These are phyloP conservation scores for Baorangia bicolor DNA, from an alignment of 768 basidiomycete species.

Conservation along the genomic window DNA sequence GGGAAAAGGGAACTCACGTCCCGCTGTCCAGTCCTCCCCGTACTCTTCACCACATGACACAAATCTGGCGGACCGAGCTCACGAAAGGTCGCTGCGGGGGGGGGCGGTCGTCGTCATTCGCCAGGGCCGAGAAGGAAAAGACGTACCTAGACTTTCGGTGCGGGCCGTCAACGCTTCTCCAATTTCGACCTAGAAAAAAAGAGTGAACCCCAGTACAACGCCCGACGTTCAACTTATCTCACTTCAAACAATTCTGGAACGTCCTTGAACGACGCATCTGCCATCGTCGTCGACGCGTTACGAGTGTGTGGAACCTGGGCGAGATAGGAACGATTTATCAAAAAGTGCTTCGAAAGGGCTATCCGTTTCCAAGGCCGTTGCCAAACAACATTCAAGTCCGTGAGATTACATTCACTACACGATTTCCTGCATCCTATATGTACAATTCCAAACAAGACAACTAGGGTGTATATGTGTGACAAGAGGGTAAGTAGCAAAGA, in stretches of 20 bases:
- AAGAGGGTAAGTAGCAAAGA: slow-evolving; percentile 14
- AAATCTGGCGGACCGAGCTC: slow-evolving; percentile 98
- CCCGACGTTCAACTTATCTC: slow-evolving; percentile 13
- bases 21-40: slow-evolving; percentile 76
- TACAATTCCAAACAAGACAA: slow-evolving; percentile 18
- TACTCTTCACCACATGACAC: slow-evolving; percentile 93
- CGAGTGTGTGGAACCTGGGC: background rate
- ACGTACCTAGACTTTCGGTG: slow-evolving; percentile 88
- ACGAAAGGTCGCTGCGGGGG: slow-evolving; percentile 78
- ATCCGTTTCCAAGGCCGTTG: slow-evolving; percentile 21
- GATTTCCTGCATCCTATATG: too few relatives aligned
- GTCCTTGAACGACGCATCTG: slow-evolving; percentile 84
- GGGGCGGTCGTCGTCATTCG: background rate
- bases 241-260: slow-evolving; percentile 98
- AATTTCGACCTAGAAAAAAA: slow-evolving; percentile 65
- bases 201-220: slow-evolving; percentile 1
- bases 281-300: slow-evolving; percentile 36
- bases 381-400: slow-evolving; percentile 27
- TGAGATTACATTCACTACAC: slow-evolving; percentile 3
- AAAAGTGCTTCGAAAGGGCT: background rate
- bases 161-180: slow-evolving; percentile 87
- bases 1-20: slow-evolving; percentile 58
- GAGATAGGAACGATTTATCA: background rate
- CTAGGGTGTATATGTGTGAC: slow-evolving; percentile 11
- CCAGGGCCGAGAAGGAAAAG: background rate